Percentiles rank a stretch among this genome's conserved stretches.
These are phyloP conservation scores for Clitopilus passeckerianus DNA, from an alignment of 768 basidiomycete genomes.

Conservation along the genomic window DNA sequence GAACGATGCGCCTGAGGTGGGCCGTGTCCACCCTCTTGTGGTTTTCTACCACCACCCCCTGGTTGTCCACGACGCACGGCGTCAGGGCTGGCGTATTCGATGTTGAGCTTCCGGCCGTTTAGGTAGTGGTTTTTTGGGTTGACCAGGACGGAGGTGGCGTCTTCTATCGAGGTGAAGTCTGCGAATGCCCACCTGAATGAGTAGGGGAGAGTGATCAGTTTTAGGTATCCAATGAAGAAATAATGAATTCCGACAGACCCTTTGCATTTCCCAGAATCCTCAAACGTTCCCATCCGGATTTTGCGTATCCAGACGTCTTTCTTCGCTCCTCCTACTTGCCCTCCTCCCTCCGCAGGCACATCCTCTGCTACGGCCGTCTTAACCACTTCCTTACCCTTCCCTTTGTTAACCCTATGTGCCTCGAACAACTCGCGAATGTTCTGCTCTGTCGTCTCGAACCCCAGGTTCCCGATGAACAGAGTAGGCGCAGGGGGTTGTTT, in stretches of 20 bases:
- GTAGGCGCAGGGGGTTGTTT: constrained; percentile 83
- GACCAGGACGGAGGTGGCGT: constrained; percentile 77
- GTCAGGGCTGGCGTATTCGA: constrained; percentile 87
- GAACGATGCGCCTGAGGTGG: no score
- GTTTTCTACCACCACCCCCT: constrained; percentile 14
- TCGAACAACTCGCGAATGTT: constrained; percentile 72
- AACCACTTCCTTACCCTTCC: constrained; percentile 24
- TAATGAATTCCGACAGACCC: constrained; percentile 57
- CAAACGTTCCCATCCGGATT: constrained; percentile 92
- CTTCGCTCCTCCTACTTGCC: constrained; percentile 21
- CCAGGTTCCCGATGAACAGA: constrained; percentile 90
- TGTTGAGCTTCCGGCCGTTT: constrained; percentile 77
- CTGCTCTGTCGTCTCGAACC: constrained; percentile 83
- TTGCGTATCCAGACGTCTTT: constrained; percentile 65
- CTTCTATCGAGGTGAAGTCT: constrained; percentile 76
- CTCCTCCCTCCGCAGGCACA: constrained; percentile 21
- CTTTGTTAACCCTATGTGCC: constrained; percentile 45
- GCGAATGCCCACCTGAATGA: constrained; percentile 82
- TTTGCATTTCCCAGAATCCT: constrained; percentile 93
- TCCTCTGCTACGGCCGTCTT: constrained; percentile 16
- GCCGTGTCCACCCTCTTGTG: no score
- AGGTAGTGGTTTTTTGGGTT: constrained; percentile 83
- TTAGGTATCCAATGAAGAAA: no score
- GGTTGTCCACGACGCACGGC: constrained; percentile 82
- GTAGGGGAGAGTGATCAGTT: constrained; percentile 3